phyloP scores from a whole-genome alignment of 257 asterid genomes.

The Gynochthodes officinalis region DNA sequence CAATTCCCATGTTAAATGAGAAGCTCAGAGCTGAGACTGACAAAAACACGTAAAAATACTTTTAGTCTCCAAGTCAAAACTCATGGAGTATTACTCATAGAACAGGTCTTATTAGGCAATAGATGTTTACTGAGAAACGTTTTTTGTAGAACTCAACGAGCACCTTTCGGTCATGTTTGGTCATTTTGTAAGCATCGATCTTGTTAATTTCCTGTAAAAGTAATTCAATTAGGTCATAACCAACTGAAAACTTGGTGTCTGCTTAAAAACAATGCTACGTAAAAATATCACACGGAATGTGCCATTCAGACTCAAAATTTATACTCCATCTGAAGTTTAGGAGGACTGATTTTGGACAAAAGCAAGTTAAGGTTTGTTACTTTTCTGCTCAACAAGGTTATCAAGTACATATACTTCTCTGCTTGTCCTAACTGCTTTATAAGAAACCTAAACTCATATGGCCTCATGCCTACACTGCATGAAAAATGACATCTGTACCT shows the following conservation, averaged over 20 bases:
- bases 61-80: not conserved
- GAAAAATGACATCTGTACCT: not conserved
- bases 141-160: slow-evolving; percentile 54
- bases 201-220: slow-evolving; percentile 71
- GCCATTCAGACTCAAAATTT: not conserved
- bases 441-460: not conserved
- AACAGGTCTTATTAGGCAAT: not conserved
- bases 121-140: slow-evolving; percentile 45
- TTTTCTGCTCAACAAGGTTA: no score
- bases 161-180: slow-evolving; percentile 60
- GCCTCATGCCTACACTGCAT: not conserved
- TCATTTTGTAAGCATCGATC: slow-evolving; percentile 65
- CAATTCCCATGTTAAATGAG: not conserved
- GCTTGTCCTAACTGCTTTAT: not conserved
- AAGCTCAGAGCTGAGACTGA: slow-evolving; percentile 24
- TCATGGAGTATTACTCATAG: not conserved
- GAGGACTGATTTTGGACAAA: not conserved
- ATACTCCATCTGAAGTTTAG: not conserved
- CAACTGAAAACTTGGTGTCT: not conserved
- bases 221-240: not conserved
- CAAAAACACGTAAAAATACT: not conserved
- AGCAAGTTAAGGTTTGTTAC: no score
- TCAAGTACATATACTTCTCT: not conserved
- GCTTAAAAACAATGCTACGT: not conserved
- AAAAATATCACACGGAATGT: not conserved